Evolutionary conservation across 31 red algal genomes (phyloP).

Genomic region (Endocladia muricata): DNA sequence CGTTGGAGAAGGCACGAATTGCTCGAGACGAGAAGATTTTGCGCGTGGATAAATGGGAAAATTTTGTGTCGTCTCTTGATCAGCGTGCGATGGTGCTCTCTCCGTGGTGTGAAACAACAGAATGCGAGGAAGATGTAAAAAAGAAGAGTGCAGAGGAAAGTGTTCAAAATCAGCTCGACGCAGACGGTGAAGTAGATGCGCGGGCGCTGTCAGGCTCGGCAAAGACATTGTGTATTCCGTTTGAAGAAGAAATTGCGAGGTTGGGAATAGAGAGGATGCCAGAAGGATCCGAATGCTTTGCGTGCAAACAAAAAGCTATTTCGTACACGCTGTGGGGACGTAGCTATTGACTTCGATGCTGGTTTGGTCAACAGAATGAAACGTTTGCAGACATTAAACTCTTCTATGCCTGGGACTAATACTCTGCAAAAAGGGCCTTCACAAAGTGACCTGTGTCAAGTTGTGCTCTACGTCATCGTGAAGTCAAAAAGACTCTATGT

Average conservation of each 20-base stretch:
- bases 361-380: too few relatives aligned
- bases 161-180: constrained; percentile 22
- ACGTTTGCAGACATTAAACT: too few relatives aligned
- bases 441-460: too few relatives aligned
- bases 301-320: constrained; percentile 62
- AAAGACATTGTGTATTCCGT: constrained; percentile 93
- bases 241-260: constrained; percentile 73
- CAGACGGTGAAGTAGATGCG: constrained; percentile 61
- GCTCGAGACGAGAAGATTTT: constrained; percentile 58
- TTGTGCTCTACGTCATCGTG: too few relatives aligned
- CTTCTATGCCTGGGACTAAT: too few relatives aligned
- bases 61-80: constrained; percentile 78
- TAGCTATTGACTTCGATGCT: constrained; percentile 86
- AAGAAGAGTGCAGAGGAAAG: constrained; percentile 62
- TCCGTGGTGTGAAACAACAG: constrained; percentile 76
- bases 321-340: constrained; percentile 82
- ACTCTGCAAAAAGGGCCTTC: too few relatives aligned
- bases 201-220: constrained; percentile 70
- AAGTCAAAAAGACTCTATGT: too few relatives aligned
- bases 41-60: constrained; percentile 62
- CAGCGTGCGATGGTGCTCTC: constrained; percentile 65
- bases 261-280: constrained; percentile 36
- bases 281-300: constrained; percentile 67
- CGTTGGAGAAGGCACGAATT: constrained; percentile 59
- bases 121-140: constrained; percentile 92